Percentiles rank a stretch among this genome's conserved stretches.
phyloP scores from a whole-genome alignment of 106 monocot genomes.

The Allium sativum region DNA sequence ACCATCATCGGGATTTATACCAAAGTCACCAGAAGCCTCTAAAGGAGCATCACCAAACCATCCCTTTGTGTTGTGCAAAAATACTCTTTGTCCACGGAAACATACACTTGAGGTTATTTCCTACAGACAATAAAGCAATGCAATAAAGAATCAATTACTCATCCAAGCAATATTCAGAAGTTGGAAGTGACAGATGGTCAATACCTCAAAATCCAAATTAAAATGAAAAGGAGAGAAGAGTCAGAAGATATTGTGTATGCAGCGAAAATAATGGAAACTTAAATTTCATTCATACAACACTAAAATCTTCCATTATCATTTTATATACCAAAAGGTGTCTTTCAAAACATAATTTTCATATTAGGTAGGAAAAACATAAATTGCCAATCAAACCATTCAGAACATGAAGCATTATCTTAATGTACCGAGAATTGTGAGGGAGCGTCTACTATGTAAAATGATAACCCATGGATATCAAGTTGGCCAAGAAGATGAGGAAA shows the following conservation, averaged over 20 bases:
- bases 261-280: too few species aligned
- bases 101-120: constrained; percentile 53
- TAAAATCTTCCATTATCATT: neutral
- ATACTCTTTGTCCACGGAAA: constrained; percentile 94
- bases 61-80: constrained; percentile 91
- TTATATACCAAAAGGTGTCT: neutral
- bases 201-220: too few species aligned
- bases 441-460: constrained; percentile 77
- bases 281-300: neutral
- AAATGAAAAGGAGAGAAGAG: neutral
- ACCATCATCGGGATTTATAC: constrained; percentile 90
- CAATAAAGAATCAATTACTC: neutral
- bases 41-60: constrained; percentile 91
- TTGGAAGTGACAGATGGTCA: neutral
- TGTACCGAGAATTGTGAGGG: constrained; percentile 83
- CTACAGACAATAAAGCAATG: constrained; percentile 26
- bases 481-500: constrained; percentile 94
- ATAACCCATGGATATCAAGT: constrained; percentile 72
- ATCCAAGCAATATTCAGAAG: neutral
- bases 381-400: neutral
- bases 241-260: neutral
- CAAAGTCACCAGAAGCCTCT: constrained; percentile 98
- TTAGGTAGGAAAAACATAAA: neutral
- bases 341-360: neutral
- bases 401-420: neutral